These are phyloP conservation scores for Cutaneotrichosporon sp. DNA, from an alignment of 1,284 basidiomycete genomes.

Conservation along the genomic window DNA sequence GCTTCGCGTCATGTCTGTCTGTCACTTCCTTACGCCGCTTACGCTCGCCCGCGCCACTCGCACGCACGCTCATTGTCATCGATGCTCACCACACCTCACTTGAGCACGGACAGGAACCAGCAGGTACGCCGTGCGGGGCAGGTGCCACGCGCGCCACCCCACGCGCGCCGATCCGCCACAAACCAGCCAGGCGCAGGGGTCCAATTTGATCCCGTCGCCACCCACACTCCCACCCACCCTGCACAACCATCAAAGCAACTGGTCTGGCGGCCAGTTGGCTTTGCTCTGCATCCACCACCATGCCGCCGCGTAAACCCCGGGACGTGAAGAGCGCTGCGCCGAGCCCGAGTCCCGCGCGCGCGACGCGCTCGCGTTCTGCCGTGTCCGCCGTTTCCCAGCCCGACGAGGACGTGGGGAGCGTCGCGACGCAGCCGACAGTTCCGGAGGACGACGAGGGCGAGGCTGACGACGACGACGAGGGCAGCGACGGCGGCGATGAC, in stretches of 20 bases:
- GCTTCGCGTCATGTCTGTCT: too few relatives aligned
- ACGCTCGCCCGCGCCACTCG: too few relatives aligned
- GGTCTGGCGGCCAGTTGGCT: background rate
- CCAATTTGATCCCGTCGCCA: constrained; percentile 4
- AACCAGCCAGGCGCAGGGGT: too few relatives aligned
- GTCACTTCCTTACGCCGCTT: too few relatives aligned
- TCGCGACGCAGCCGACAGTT: constrained; percentile 6
- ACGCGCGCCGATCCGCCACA: too few relatives aligned
- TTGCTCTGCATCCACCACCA: constrained; percentile 3
- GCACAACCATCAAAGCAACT: background rate
- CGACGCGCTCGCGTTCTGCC: constrained; percentile 3
- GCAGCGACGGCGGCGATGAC: constrained; percentile 3
- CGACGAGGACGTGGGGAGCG: background rate
- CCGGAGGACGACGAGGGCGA: constrained; percentile 12
- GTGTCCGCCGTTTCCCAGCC: background rate
- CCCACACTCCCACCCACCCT: background rate
- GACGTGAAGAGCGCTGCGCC: constrained; percentile 34
- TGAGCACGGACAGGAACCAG: background rate
- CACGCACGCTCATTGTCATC: background rate
- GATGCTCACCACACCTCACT: too few relatives aligned
- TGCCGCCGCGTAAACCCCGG: constrained; percentile 25
- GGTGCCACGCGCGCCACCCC: too few relatives aligned
- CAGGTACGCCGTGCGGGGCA: too few relatives aligned
- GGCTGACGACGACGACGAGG: constrained; percentile 3
- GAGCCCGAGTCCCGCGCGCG: constrained; percentile 25